Evolutionary conservation across 2,329 filamentous ascomycete genomes (phyloP).

Genomic region (Aspergillus bombycis): DNA sequence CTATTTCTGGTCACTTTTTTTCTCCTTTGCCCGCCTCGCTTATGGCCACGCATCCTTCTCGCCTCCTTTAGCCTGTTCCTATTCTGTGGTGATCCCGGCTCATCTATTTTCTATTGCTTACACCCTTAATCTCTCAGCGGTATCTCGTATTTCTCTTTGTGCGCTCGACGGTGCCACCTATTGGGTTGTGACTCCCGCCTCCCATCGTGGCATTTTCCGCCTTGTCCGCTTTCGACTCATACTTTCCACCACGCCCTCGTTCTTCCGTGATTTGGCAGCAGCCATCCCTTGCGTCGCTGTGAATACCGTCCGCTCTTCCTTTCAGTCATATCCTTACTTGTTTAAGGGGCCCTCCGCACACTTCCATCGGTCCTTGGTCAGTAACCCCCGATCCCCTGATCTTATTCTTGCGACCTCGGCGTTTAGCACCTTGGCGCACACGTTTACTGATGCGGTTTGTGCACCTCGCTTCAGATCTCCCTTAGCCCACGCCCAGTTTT

Average conservation of each 20-base stretch:
- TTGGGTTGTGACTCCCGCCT: conserved; percentile 23
- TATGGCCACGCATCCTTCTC: conserved; percentile 24
- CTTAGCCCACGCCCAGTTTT: not conserved
- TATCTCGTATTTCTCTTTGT: conserved; percentile 19
- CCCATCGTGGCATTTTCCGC: conserved; percentile 25
- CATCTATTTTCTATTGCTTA: conserved; percentile 17
- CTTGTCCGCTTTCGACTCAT: conserved; percentile 24
- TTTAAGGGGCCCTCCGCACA: conserved; percentile 2
- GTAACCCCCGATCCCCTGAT: not conserved
- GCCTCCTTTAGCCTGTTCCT: conserved; percentile 10
- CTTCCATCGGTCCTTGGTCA: not conserved
- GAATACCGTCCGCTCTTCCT: not conserved
- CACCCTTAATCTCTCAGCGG: conserved; percentile 17
- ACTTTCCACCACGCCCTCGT: conserved; percentile 13
- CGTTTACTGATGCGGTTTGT: not conserved
- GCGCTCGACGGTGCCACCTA: conserved; percentile 20
- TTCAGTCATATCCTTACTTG: conserved; percentile 6
- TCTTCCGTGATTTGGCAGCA: conserved; percentile 9
- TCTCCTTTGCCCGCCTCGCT: conserved; percentile 20
- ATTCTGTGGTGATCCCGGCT: conserved; percentile 4
- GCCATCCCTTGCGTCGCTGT: conserved; percentile 16
- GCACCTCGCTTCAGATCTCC: not conserved
- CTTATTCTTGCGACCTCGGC: not conserved
- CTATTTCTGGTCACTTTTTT: conserved; percentile 11
- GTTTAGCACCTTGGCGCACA: not conserved